Evolutionary conservation across 2,329 filamentous ascomycete species (phyloP).

Genomic region (Penicillium sp.): DNA sequence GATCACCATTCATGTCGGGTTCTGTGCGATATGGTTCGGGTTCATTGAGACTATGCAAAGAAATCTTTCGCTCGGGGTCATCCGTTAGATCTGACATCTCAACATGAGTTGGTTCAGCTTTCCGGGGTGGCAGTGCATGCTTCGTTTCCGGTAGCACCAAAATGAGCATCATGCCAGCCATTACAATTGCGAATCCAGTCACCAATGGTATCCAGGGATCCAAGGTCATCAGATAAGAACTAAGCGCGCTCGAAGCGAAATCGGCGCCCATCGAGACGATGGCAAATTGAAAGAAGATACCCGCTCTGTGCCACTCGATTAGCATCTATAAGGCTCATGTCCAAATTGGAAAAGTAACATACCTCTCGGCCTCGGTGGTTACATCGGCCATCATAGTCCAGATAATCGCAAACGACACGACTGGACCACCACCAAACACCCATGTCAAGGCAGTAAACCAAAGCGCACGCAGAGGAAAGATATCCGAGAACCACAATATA

Average conservation of each 20-base stretch:
- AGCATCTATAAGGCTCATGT: constrained; percentile 18
- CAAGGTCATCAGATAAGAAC: constrained; percentile 42
- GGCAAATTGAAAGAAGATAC: constrained; percentile 43
- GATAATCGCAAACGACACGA: constrained; percentile 48
- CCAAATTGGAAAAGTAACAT: not conserved
- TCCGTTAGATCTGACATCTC: constrained; percentile 32
- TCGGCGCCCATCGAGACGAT: constrained; percentile 42
- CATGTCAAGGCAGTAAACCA: constrained; percentile 50
- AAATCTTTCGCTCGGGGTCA: constrained; percentile 17
- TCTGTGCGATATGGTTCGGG: constrained; percentile 15
- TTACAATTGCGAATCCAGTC: constrained; percentile 35
- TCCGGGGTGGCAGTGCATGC: constrained; percentile 23
- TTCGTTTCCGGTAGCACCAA: constrained; percentile 42
- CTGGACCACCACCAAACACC: constrained; percentile 48
- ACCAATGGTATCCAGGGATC: constrained; percentile 44
- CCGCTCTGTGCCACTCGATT: constrained; percentile 27
- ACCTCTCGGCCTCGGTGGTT: constrained; percentile 47
- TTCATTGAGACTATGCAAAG: constrained; percentile 5
- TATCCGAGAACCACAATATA: constrained; percentile 40
- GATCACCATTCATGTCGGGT: constrained; percentile 16
- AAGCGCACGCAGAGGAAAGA: constrained; percentile 47
- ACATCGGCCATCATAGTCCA: constrained; percentile 54
- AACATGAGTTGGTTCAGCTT: constrained; percentile 18
- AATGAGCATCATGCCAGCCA: constrained; percentile 33
- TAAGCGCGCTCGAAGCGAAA: constrained; percentile 39